Evolutionary conservation across 306 rosid species (phyloP).

Genomic region (Luffa aegyptiaca): DNA sequence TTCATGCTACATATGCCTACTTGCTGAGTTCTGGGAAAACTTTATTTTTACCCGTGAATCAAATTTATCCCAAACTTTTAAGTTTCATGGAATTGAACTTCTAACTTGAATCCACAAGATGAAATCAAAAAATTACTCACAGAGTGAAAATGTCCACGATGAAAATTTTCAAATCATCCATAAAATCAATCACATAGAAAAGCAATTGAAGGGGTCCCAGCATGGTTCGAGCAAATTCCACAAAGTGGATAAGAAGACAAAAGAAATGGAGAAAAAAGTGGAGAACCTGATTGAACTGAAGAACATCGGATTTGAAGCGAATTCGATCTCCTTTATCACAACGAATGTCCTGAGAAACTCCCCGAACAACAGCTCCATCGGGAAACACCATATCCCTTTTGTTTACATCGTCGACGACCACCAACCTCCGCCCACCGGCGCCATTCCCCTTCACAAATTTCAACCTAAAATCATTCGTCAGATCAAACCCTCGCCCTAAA

Average conservation of each 20-base stretch:
- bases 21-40: not conserved
- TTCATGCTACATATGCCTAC: not conserved
- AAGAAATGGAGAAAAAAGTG: not conserved
- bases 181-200: not conserved
- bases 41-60: not conserved
- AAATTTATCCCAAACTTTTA: not conserved
- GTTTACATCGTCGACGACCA: slow-evolving; percentile 53
- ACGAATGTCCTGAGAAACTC: slow-evolving; percentile 71
- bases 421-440: slow-evolving; percentile 39
- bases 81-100: not conserved
- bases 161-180: not conserved
- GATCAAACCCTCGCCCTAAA: slow-evolving; percentile 82
- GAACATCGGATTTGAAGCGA: slow-evolving; percentile 84
- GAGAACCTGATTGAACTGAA: slow-evolving; percentile 74
- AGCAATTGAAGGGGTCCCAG: not conserved
- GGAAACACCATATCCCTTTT: slow-evolving; percentile 74
- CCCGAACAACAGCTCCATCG: slow-evolving; percentile 43
- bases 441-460: slow-evolving; percentile 61
- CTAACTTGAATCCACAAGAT: not conserved
- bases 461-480: slow-evolving; percentile 72
- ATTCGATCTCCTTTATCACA: slow-evolving; percentile 95
- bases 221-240: not conserved
- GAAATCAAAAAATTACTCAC: not conserved
- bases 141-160: not conserved
- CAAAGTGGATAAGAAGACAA: not conserved